Evolutionary conservation across 495 filamentous ascomycete genomes (phyloP).

Genomic region (Tuber melanosporum): DNA sequence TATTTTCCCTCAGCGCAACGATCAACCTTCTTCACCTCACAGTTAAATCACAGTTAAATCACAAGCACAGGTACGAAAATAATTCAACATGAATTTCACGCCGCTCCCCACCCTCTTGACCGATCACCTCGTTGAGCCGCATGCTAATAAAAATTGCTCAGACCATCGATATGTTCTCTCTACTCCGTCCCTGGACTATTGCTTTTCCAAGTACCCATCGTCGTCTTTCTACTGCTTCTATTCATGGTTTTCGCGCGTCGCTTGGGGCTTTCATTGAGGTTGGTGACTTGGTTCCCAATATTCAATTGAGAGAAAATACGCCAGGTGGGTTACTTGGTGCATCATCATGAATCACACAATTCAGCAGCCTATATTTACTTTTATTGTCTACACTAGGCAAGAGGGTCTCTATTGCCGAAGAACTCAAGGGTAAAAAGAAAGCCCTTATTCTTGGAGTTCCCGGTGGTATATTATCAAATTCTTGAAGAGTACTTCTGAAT

Average conservation of each 20-base stretch:
- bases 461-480: slow-evolving; percentile 48
- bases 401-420: slow-evolving; percentile 76
- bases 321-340: slow-evolving; percentile 38
- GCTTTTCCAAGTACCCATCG: neutral
- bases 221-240: slow-evolving; percentile 14
- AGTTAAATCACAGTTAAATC: neutral
- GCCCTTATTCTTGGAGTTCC: slow-evolving; percentile 85
- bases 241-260: slow-evolving; percentile 52
- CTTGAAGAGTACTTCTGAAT: neutral
- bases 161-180: slow-evolving; percentile 12
- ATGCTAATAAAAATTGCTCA: neutral
- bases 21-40: neutral
- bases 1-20: neutral
- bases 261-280: slow-evolving; percentile 49
- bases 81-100: neutral
- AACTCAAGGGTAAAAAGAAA: slow-evolving; percentile 57
- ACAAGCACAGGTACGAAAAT: neutral
- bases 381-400: slow-evolving; percentile 53
- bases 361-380: neutral
- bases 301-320: slow-evolving; percentile 57
- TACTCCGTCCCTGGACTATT: slow-evolving; percentile 14
- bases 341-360: slow-evolving; percentile 29
- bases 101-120: too few relatives aligned
- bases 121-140: neutral
- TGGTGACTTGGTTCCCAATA: slow-evolving; percentile 57